A percentile compares a stretch with the other conserved stretches of the same genome.
Evolutionary conservation across 1,139 yeast genomes (phyloP).

Genomic region (Taphrina deformans): DNA sequence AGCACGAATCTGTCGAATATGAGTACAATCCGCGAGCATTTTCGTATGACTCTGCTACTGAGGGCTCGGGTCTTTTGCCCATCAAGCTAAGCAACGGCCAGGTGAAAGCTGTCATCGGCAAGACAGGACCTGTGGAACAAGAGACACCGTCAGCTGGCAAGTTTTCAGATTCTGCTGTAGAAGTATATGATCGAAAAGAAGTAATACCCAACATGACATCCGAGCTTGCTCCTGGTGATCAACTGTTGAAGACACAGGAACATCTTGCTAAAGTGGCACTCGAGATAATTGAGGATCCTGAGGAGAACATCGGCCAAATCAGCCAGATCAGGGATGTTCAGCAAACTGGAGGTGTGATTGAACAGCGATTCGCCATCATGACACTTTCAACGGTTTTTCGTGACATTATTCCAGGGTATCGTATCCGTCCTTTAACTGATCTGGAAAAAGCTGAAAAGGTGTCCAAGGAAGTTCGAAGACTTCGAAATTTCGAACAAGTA

Average conservation of each 20-base stretch:
- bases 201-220: neutral
- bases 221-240: slow-evolving; percentile 46
- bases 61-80: slow-evolving; percentile 4
- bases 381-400: slow-evolving; percentile 84
- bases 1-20: neutral
- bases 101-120: neutral
- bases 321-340: slow-evolving; percentile 60
- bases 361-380: slow-evolving; percentile 70
- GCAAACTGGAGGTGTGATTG: slow-evolving; percentile 52
- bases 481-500: slow-evolving; percentile 77
- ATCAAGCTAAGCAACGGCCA: slow-evolving; percentile 22
- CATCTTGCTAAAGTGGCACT: slow-evolving; percentile 81
- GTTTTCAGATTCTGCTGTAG: neutral
- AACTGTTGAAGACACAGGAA: slow-evolving; percentile 66
- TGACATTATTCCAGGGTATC: slow-evolving; percentile 75
- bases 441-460: slow-evolving; percentile 74
- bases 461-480: slow-evolving; percentile 71
- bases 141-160: neutral
- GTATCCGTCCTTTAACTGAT: slow-evolving; percentile 78
- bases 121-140: neutral
- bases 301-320: slow-evolving; percentile 69
- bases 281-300: slow-evolving; percentile 81
- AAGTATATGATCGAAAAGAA: neutral
- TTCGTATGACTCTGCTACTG: neutral
- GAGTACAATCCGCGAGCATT: neutral